Base-by-base conservation (phyloP, 192 early-diverging fungal species). In the Coemansia sp. region DNA sequence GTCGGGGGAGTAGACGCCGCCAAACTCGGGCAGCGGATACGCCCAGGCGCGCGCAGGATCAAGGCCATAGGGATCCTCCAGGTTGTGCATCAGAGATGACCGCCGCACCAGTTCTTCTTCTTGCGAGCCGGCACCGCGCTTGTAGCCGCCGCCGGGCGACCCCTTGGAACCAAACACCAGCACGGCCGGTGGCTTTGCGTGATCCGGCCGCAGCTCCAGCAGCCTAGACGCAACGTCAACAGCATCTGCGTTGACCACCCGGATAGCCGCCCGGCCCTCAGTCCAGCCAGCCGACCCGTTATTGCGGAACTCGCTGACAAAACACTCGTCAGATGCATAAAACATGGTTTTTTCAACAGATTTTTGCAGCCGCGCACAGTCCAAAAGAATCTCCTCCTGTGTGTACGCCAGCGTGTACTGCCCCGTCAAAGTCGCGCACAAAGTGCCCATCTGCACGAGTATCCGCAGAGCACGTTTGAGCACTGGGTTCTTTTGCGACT, bases 1-100 rank as follows among this genome's bases (percentile, higher is more conserved):
- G 61, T 85, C 84, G 14, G 79, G 79, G 34, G 79, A 79, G 66
- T 85, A 85, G 4, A 85, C 66, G 62, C 84, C 84, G 51, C 83
- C 83, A 69, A 81, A 85, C 61, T 80, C 78, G 55, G 77, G 75
- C 41, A 85, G 72, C 61, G 83, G 83, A 38, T 85, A 85, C 64
- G 74, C 66, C 75, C 78, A 78, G 14, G 69, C 70, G 41, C 79
- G 79, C 55, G 69, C 76, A 5, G 81, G 81, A 32, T 78, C 75
- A 15, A 78, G 62, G 58, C 70, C 74, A 37, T 77, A 74, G 34
- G 78, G 74, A 35, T 81, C 83, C 51, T 85, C 83, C 57, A 85
- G 79, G 67, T 76, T 81, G 67, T 78, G 77, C 67, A 74, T 56
- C 54, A 78, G 74, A 36, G 75, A 78, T 43, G 70, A 78, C 35